Evolutionary conservation across 805 yeast genomes (phyloP).

Genomic region (Sungouiozyma ichnusensis): DNA sequence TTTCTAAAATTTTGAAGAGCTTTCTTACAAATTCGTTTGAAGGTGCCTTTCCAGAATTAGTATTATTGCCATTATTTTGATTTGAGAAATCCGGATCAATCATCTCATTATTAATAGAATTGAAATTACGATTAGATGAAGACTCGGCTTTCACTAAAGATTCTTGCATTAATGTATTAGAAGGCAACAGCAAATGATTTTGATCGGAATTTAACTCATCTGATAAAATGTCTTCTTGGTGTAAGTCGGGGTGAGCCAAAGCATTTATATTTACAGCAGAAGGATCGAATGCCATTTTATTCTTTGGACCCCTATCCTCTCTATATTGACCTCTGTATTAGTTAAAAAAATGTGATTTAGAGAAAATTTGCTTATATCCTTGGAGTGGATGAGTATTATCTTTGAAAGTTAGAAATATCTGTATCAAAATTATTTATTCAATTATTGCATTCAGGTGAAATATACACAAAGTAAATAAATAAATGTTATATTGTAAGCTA

Average conservation of each 20-base stretch:
- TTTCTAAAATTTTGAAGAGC: constrained; percentile 75
- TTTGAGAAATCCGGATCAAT: background rate
- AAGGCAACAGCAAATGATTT: background rate
- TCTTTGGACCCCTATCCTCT: background rate
- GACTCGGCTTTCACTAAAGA: background rate
- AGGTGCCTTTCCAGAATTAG: constrained; percentile 17
- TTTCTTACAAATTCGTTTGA: constrained; percentile 76
- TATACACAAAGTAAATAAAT: no score
- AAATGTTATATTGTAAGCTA: no score
- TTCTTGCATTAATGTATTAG: background rate
- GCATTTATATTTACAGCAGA: background rate
- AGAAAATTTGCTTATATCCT: no score
- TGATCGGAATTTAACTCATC: background rate
- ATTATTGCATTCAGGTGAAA: no score
- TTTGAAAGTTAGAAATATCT: no score
- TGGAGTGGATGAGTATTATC: no score
- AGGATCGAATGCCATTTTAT: background rate
- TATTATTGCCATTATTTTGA: background rate
- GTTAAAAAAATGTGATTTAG: no score
- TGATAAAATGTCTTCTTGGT: background rate
- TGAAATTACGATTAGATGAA: background rate
- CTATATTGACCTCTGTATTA: background rate
- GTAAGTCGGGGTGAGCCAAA: no score
- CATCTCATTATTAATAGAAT: background rate
- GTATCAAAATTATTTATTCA: no score